phyloP scores from a whole-genome alignment of 1,284 basidiomycete genomes.

The Trichosporon coremiiforme region DNA sequence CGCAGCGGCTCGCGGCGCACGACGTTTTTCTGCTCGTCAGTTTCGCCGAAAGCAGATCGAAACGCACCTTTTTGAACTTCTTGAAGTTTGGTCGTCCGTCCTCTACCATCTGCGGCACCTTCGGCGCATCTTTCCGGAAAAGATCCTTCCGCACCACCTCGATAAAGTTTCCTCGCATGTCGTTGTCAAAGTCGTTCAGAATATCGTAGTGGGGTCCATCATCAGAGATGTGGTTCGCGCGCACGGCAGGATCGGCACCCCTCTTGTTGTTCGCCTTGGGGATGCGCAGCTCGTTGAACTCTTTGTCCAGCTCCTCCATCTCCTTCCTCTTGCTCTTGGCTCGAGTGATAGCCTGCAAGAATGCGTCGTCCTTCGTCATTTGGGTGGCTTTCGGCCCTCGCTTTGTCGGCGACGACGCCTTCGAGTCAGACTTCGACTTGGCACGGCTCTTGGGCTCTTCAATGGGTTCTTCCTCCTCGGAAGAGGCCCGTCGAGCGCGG shows the following conservation, averaged over 20 bases:
- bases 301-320: constrained; percentile 71
- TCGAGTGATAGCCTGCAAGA: constrained; percentile 48
- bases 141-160: constrained; percentile 62
- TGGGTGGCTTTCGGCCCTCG: constrained; percentile 25
- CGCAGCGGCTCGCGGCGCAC: constrained; percentile 41
- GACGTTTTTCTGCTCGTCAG: constrained; percentile 47
- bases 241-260: constrained; percentile 29
- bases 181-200: constrained; percentile 72
- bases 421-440: neutral
- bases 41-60: neutral
- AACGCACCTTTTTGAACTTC: constrained; percentile 76
- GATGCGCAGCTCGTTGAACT: constrained; percentile 79
- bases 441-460: constrained; percentile 13
- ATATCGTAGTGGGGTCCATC: constrained; percentile 51
- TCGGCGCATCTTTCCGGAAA: constrained; percentile 58
- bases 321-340: constrained; percentile 40
- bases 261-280: constrained; percentile 65
- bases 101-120: constrained; percentile 42
- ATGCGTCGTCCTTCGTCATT: constrained; percentile 46
- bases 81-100: constrained; percentile 75
- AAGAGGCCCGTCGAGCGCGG: neutral
- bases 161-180: constrained; percentile 81
- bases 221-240: constrained; percentile 5
- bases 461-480: constrained; percentile 37
- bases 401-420: constrained; percentile 8